A percentile compares a stretch with the other conserved stretches of the same genome.
These are phyloP conservation scores for Plasmodium knowlesi DNA, from an alignment of 169 alveolate genomes.

Conservation along the genomic window DNA sequence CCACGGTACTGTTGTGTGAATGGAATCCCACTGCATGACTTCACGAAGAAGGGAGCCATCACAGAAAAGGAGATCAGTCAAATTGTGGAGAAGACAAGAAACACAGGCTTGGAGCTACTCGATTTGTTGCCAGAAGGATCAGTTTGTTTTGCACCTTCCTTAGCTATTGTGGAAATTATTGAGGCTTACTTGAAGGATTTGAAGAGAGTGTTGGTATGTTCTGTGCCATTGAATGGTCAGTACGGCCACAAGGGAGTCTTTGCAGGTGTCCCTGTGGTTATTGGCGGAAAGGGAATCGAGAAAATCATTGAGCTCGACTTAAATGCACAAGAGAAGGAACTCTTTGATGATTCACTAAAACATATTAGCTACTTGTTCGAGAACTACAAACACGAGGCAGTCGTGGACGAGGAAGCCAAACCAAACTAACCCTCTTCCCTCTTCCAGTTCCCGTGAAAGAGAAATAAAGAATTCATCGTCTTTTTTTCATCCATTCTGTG, in stretches of 20 bases:
- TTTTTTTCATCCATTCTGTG: neutral
- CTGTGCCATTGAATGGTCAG: slow-evolving; percentile 81
- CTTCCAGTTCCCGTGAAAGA: neutral
- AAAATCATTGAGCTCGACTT: slow-evolving; percentile 79
- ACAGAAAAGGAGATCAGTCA: slow-evolving; percentile 78
- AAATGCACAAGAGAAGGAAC: slow-evolving; percentile 77
- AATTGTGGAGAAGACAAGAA: slow-evolving; percentile 82
- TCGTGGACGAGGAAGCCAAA: slow-evolving; percentile 41
- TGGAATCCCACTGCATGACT: slow-evolving; percentile 84
- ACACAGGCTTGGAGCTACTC: slow-evolving; percentile 80
- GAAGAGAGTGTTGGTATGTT: slow-evolving; percentile 83
- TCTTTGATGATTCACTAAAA: slow-evolving; percentile 77
- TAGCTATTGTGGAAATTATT: slow-evolving; percentile 82
- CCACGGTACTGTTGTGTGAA: slow-evolving; percentile 82
- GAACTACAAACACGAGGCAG: slow-evolving; percentile 70
- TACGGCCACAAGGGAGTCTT: slow-evolving; percentile 84
- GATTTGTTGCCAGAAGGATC: slow-evolving; percentile 82
- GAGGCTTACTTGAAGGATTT: slow-evolving; percentile 83
- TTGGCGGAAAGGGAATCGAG: slow-evolving; percentile 85
- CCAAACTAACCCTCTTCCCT: slow-evolving; percentile 7
- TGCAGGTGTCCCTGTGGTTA: slow-evolving; percentile 85
- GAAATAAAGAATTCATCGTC: neutral
- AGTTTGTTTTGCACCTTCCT: slow-evolving; percentile 86
- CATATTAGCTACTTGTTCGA: slow-evolving; percentile 68
- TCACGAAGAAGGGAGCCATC: slow-evolving; percentile 79